Evolutionary conservation across 2,329 filamentous ascomycete genomes (phyloP).

Genomic region (Coniochaeta hoffmannii): DNA sequence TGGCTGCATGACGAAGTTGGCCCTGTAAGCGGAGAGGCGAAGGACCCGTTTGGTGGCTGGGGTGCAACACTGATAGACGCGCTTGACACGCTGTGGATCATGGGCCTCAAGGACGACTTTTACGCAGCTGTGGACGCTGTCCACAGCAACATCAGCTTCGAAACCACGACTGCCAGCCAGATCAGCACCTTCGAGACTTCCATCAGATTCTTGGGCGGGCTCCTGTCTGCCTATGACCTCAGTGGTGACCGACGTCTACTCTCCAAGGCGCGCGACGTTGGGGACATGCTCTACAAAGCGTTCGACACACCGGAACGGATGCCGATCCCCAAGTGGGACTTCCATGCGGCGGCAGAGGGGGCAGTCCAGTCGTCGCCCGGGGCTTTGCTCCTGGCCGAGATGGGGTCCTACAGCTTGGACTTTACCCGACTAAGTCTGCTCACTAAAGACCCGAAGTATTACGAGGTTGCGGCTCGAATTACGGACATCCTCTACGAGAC

Average conservation of each 20-base stretch:
- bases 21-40: slow-evolving; percentile 8
- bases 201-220: slow-evolving; percentile 23
- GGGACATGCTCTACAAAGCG: slow-evolving; percentile 37
- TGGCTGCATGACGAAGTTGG: slow-evolving; percentile 12
- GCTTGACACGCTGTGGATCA: slow-evolving; percentile 49
- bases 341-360: slow-evolving; percentile 17
- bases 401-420: slow-evolving; percentile 36
- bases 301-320: slow-evolving; percentile 41
- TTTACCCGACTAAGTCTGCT: slow-evolving; percentile 64
- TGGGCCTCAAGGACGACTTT: slow-evolving; percentile 46
- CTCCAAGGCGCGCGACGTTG: slow-evolving; percentile 35
- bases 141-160: slow-evolving; percentile 36
- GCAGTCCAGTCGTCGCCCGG: slow-evolving; percentile 28
- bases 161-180: slow-evolving; percentile 26
- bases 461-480: slow-evolving; percentile 68
- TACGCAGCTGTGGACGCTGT: slow-evolving; percentile 38
- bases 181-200: slow-evolving; percentile 28
- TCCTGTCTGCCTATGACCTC: slow-evolving; percentile 20
- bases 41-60: slow-evolving; percentile 13
- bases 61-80: slow-evolving; percentile 13
- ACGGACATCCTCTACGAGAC: slow-evolving; percentile 57
- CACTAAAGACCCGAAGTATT: slow-evolving; percentile 62
- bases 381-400: slow-evolving; percentile 42
- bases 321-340: slow-evolving; percentile 50
- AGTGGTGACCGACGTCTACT: slow-evolving; percentile 22